Evolutionary conservation across 306 rosid species (phyloP).

Genomic region (Prunus padus): DNA sequence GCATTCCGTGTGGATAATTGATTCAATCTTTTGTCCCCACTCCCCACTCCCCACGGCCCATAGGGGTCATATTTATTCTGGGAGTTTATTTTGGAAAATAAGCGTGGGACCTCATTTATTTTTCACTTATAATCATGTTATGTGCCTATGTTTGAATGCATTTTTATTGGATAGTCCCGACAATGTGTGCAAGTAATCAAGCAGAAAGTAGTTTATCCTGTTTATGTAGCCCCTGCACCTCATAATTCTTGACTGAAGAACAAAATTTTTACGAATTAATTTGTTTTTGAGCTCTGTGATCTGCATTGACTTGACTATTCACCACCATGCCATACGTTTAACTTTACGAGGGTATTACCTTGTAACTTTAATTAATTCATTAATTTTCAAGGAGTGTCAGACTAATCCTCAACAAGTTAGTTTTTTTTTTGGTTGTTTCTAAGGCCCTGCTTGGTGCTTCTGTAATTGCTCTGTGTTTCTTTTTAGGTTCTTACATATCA

Average conservation of each 20-base stretch:
- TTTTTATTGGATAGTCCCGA: not conserved
- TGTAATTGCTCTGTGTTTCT: not conserved
- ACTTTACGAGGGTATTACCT: not conserved
- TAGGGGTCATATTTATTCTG: not conserved
- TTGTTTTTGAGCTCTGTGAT: not conserved
- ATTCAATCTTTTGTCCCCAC: not conserved
- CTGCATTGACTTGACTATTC: not conserved
- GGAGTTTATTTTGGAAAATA: not conserved
- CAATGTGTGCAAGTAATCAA: not conserved
- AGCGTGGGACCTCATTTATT: not conserved
- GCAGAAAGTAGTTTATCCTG: not conserved
- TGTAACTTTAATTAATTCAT: not conserved
- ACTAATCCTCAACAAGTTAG: not conserved
- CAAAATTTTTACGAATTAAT: not conserved
- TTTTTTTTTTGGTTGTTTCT: not conserved
- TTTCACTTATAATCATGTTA: not conserved
- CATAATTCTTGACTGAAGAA: not conserved
- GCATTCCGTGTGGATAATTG: conserved; percentile 22
- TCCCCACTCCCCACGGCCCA: not conserved
- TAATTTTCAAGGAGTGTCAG: not conserved
- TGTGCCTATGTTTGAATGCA: not conserved
- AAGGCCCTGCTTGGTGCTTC: not conserved
- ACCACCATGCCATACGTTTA: too few species aligned
- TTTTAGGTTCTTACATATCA: not conserved
- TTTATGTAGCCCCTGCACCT: not conserved